Base-by-base conservation (phyloP, 2,329 filamentous ascomycete species). In the Fusarium pseudograminearum region DNA sequence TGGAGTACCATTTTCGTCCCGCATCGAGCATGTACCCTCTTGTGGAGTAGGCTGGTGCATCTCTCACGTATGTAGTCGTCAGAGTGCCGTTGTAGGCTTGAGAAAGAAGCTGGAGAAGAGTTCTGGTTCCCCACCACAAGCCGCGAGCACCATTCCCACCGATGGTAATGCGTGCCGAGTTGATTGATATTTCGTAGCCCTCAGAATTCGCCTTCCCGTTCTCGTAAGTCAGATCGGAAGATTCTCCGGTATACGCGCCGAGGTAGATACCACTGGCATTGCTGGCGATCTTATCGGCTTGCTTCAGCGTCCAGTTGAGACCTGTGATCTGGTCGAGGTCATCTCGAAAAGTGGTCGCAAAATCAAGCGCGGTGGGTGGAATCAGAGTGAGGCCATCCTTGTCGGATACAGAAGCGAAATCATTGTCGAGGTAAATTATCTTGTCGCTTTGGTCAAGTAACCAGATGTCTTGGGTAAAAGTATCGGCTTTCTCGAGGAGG, bases 51-150 rank as follows among this genome's bases (percentile, higher is more conserved):
- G 63, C 61, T 3, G 63, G 63, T 4, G 55, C 61, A 42, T 66
- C 63, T 26, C 28, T 38, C 5, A 33, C 61, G 4, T 30, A 18
- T 1, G 33, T 28, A 7, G 47, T 18, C 0, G 33, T 50, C 5
- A 55, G 40, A 3, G 47, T 61, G 0, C 55, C 63, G 1, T 66
- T 66, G 4, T 45, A 38, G 6, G 40, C 44, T 1, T 55, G 55
- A 16, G 65, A 56, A 11, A 66, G 55, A 9, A 66, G 61, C 8
- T 66, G 63, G 7, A 66, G 55, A 7, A 66, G 42, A 0, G 63
- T 66, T 6, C 63, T 51, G 3, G 63, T 66, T 16, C 63, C 63
- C 63, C 63, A 66, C 55, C 61, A 66, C 63, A 66, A 61, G 18
- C 63, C 63, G 0, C 61, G 63, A 2, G 63, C 63, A 7, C 63